These are phyloP conservation scores for Lipomyces mesembrius DNA, from an alignment of 805 yeast genomes.

Conservation along the genomic window DNA sequence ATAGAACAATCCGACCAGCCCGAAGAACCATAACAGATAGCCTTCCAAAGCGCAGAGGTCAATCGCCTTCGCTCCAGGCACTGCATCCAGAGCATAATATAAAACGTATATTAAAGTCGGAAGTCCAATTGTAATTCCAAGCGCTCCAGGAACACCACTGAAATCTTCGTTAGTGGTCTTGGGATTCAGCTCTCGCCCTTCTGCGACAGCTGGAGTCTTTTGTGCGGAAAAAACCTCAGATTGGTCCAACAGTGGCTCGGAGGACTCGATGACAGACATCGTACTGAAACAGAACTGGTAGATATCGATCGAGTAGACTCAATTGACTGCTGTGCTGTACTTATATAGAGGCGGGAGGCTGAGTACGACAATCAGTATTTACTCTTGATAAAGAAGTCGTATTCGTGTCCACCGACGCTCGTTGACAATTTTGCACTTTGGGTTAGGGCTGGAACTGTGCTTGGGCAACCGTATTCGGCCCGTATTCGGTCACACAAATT, in stretches of 20 bases:
- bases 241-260: constrained; percentile 20
- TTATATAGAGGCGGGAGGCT: not conserved
- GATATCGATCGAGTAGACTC: not conserved
- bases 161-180: constrained; percentile 73
- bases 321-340: not conserved
- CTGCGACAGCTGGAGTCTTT: constrained; percentile 1
- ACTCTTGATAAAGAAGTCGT: not conserved
- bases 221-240: not conserved
- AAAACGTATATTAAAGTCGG: constrained; percentile 67
- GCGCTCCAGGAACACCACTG: constrained; percentile 76
- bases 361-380: not conserved
- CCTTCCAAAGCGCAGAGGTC: constrained; percentile 56
- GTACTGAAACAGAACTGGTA: not conserved
- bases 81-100: constrained; percentile 64
- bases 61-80: constrained; percentile 42
- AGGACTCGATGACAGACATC: constrained; percentile 7
- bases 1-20: constrained; percentile 65
- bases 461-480: not conserved
- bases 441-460: not conserved
- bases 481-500: not conserved
- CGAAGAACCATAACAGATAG: constrained; percentile 74
- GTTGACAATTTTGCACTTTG: not conserved
- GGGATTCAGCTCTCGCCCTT: constrained; percentile 58
- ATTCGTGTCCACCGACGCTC: constrained; percentile 7
- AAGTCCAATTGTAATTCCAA: constrained; percentile 64